These are phyloP conservation scores for Sporothrix euskadiensis DNA, from an alignment of 2,329 filamentous ascomycete genomes.

Conservation along the genomic window DNA sequence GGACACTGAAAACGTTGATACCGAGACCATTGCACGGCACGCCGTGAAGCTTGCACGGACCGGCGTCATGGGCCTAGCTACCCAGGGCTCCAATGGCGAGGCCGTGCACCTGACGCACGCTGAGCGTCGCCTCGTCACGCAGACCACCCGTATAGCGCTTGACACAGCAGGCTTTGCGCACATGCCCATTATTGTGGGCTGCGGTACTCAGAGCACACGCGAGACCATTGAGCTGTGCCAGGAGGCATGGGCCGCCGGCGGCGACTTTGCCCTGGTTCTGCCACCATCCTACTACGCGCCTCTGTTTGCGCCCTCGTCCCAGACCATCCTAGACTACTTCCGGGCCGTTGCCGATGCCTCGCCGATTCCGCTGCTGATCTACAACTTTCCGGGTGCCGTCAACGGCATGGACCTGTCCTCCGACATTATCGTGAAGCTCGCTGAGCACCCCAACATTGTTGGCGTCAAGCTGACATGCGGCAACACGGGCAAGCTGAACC, in stretches of 20 bases:
- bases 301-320: slow-evolving; percentile 61
- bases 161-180: slow-evolving; percentile 64
- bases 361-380: slow-evolving; percentile 66
- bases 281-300: slow-evolving; percentile 75
- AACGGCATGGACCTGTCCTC: slow-evolving; percentile 65
- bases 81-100: slow-evolving; percentile 81
- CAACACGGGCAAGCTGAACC: slow-evolving; percentile 70
- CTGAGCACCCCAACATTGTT: slow-evolving; percentile 65
- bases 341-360: slow-evolving; percentile 62
- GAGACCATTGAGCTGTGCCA: slow-evolving; percentile 70
- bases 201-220: slow-evolving; percentile 69
- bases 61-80: slow-evolving; percentile 72
- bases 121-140: slow-evolving; percentile 69
- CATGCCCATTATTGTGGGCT: slow-evolving; percentile 75
- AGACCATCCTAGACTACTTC: slow-evolving; percentile 68
- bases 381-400: slow-evolving; percentile 68
- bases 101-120: slow-evolving; percentile 73
- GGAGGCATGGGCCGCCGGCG: slow-evolving; percentile 68
- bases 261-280: slow-evolving; percentile 73
- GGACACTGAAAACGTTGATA: slow-evolving; percentile 66
- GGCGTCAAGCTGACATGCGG: slow-evolving; percentile 71
- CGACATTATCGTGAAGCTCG: slow-evolving; percentile 60
- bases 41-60: slow-evolving; percentile 71
- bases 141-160: slow-evolving; percentile 68
- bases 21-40: slow-evolving; percentile 58